Evolutionary conservation across 257 asterid species (phyloP).

Genomic region (Capsicum rhomboideum): DNA sequence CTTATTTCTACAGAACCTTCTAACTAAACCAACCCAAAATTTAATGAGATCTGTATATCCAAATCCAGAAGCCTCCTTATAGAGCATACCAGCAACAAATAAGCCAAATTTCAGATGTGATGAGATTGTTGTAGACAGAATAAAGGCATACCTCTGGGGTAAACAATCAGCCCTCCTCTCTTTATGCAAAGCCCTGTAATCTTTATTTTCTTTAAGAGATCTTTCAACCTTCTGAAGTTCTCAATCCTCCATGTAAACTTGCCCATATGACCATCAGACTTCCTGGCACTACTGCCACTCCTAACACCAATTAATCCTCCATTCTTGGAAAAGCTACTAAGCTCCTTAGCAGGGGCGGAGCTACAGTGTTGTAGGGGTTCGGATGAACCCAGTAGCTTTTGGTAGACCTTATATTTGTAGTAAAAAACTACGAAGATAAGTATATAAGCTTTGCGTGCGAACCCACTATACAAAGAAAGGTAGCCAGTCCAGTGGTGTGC

Average conservation of each 20-base stretch:
- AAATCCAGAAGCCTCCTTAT: too few species aligned
- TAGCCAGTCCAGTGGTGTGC: too few species aligned
- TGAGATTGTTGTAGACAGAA: not conserved
- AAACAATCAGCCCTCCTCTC: slow-evolving; percentile 97
- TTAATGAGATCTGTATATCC: too few species aligned
- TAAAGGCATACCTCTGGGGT: slow-evolving; percentile 83
- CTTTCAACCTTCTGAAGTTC: slow-evolving; percentile 90
- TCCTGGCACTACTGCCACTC: slow-evolving; percentile 53
- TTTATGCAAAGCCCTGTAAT: slow-evolving; percentile 97
- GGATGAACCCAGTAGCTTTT: too few species aligned
- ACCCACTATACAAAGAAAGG: too few species aligned
- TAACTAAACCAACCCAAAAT: too few species aligned
- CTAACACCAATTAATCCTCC: slow-evolving; percentile 50
- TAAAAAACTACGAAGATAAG: too few species aligned
- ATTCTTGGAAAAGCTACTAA: slow-evolving; percentile 61
- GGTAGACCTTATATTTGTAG: too few species aligned
- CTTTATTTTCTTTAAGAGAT: slow-evolving; percentile 91
- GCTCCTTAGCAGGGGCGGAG: too few species aligned
- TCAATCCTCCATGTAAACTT: slow-evolving; percentile 96
- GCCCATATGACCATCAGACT: slow-evolving; percentile 82
- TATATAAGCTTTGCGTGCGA: too few species aligned
- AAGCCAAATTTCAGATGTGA: not conserved
- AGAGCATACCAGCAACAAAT: not conserved
- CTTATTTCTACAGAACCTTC: too few species aligned
- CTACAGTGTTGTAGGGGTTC: too few species aligned